Conservation (phyloP, 257 asterid species). For the Ophiorrhiza pumila region DNA sequence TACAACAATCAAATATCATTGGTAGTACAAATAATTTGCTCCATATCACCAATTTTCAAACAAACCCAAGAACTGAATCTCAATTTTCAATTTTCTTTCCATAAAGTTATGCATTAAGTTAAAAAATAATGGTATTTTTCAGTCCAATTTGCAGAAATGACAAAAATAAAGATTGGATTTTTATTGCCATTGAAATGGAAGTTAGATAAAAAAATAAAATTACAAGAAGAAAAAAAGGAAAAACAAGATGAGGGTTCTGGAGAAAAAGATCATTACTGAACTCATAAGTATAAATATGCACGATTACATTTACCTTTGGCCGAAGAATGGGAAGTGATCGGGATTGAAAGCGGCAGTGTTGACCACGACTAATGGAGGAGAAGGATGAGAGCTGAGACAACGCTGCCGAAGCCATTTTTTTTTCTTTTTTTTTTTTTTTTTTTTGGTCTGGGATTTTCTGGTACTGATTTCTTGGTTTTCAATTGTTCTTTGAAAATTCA, state of each 20-base stretch:
- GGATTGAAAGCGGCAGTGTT: constrained; percentile 18
- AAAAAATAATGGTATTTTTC: not conserved
- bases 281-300: not conserved
- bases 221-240: not conserved
- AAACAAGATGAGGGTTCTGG: not conserved
- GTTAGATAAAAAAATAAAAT: not conserved
- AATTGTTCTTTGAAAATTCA: not conserved
- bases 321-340: constrained; percentile 14
- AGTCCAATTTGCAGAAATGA: not conserved
- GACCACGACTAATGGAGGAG: constrained; percentile 20
- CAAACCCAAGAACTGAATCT: not conserved
- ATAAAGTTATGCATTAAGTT: not conserved
- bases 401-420: constrained; percentile 30
- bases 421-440: not conserved
- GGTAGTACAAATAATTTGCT: not conserved
- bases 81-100: not conserved
- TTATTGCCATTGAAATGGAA: not conserved
- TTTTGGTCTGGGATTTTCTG: not conserved
- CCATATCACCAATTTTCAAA: not conserved
- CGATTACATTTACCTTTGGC: constrained; percentile 24
- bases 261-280: not conserved
- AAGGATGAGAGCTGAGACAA: constrained; percentile 33
- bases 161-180: not conserved
- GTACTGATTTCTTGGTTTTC: not conserved
- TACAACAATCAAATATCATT: not conserved